Base-by-base conservation (phyloP, 805 yeast genomes). In the Spathaspora arborariae region DNA sequence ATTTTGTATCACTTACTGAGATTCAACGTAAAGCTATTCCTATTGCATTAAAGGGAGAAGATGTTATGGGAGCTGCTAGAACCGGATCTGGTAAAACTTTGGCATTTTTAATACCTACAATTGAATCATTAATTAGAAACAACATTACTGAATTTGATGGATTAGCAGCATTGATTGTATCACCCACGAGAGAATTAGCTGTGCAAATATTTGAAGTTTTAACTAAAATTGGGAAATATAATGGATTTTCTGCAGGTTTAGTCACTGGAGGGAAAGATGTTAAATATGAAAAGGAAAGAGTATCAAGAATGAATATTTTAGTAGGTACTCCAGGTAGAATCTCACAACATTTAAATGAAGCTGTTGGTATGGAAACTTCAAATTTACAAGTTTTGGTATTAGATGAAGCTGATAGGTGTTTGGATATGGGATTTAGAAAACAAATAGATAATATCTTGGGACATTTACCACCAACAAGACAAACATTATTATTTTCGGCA, bases 181-280 rank as follows among this genome's bases (percentile, higher is more conserved):
- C 96, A 1, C 97, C 97, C 4, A 90, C 97, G 0, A 78, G 97
- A 63, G 97, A 90, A 59, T 68, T 90, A 55, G 96, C 97, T 0
- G 82, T 88, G 51, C 97, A 90, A 66, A 90, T 85, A 20, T 90
- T 90, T 57, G 96, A 89, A 58, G 97, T 90, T 4, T 67, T 90
- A 50, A 72, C 83, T n/a, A 85, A 83, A 55, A 82, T 90, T 45
- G 97, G 97, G 19, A 79, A 82, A 39, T 74, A 79, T 54, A 84
- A 83, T 54, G 68, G 81, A 2, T 84, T 90, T 50, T 85, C 95
- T 5, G 96, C 96, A 0, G 97, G 96, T 49, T 71, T 90, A 49
- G 92, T 91, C 9, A 90, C 91, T 57, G 97, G 97, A 42, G 97
- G 97, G 34, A 89, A 91, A 60, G 96, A 89, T 60, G 85, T 86